A percentile compares a stretch with the other conserved stretches of the same genome.
These are phyloP conservation scores for Blastocystis sp. DNA, from an alignment of 352 stramenopile genomes.

Conservation along the genomic window DNA sequence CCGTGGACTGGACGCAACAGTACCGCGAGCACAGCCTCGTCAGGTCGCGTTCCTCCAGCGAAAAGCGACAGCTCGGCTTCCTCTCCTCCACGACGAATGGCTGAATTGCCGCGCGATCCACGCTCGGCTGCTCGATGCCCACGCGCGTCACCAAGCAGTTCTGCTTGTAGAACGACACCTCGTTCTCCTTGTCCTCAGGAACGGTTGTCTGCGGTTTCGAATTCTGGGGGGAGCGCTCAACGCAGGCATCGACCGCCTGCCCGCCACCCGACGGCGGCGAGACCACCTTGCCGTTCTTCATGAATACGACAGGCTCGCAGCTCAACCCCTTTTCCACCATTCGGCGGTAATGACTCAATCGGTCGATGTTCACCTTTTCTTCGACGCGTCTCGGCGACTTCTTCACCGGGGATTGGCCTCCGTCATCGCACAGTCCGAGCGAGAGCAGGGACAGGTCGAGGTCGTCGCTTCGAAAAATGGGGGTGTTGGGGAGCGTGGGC, in stretches of 20 bases:
- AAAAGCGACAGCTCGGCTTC: not conserved
- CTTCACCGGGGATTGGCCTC: not conserved
- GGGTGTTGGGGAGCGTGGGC: not conserved
- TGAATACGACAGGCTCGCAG: not conserved
- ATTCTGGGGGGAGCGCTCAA: not conserved
- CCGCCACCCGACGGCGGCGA: not conserved
- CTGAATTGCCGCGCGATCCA: not conserved
- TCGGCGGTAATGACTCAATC: no score
- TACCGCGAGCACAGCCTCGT: conserved; percentile 26
- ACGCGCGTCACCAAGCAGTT: not conserved
- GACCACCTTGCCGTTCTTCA: not conserved
- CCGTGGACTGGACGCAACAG: not conserved
- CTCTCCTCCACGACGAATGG: not conserved
- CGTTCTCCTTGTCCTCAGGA: not conserved
- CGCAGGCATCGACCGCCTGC: not conserved
- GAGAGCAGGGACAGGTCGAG: not conserved
- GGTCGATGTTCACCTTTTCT: not conserved
- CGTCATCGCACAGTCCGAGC: not conserved
- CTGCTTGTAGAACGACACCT: conserved; percentile 6
- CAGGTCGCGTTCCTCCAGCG: conserved; percentile 16
- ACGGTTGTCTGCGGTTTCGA: not conserved
- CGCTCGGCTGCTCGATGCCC: not conserved
- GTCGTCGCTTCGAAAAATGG: not conserved
- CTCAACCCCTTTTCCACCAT: no score
- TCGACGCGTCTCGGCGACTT: not conserved